phyloP scores from a whole-genome alignment of 768 basidiomycete genomes.

The Hebeloma cylindrosporum region DNA sequence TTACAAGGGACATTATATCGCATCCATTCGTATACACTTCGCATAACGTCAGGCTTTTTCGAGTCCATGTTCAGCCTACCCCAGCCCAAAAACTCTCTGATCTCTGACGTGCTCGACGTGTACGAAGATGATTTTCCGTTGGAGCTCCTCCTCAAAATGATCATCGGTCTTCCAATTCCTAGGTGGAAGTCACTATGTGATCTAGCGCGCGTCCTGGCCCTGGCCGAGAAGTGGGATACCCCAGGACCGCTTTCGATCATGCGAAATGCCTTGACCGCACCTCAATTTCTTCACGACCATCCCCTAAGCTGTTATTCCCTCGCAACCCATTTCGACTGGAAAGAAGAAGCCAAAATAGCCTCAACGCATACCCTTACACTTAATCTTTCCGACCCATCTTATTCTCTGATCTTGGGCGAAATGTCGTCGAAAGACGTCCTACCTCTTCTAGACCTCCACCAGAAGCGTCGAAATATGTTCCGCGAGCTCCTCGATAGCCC shows the following conservation, averaged over 20 bases:
- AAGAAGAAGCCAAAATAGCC: constrained; percentile 53
- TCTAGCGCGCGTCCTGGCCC: constrained; percentile 53
- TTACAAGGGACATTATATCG: constrained; percentile 53
- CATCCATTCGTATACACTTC: constrained; percentile 55
- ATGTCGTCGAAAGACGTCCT: constrained; percentile 54
- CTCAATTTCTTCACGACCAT: constrained; percentile 41
- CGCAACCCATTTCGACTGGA: constrained; percentile 64
- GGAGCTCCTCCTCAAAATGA: constrained; percentile 55
- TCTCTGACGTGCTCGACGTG: constrained; percentile 28
- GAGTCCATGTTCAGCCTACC: constrained; percentile 62
- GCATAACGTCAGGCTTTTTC: constrained; percentile 60
- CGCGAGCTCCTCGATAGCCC: constrained; percentile 53
- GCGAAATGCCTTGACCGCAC: constrained; percentile 50
- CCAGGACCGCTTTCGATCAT: constrained; percentile 58
- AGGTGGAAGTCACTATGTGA: constrained; percentile 49
- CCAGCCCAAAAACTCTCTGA: constrained; percentile 27
- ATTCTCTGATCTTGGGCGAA: constrained; percentile 45
- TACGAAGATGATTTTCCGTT: constrained; percentile 47
- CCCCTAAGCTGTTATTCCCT: constrained; percentile 55
- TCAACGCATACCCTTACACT: constrained; percentile 57
- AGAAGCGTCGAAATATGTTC: constrained; percentile 50
- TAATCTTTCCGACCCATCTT: constrained; percentile 42
- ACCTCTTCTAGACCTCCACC: constrained; percentile 57
- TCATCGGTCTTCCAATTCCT: constrained; percentile 53
- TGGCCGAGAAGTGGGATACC: constrained; percentile 74